Conservation (phyloP, 2,329 filamentous ascomycete genomes). For the Volutella citrinella region DNA sequence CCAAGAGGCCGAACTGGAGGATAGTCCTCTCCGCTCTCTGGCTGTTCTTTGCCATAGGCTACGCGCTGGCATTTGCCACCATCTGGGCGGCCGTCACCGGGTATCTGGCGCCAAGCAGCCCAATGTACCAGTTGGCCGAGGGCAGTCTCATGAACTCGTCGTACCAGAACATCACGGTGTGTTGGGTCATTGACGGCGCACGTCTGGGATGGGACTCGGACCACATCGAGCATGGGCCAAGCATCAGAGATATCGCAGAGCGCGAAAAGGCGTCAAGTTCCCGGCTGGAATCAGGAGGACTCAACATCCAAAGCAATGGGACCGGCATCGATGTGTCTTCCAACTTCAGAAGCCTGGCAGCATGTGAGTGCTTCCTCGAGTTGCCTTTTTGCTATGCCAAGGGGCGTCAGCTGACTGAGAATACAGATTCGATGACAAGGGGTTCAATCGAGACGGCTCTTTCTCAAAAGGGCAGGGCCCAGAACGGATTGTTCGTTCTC, state of each 20-base stretch:
- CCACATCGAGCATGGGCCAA: neutral
- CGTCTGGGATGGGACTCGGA: constrained; percentile 1
- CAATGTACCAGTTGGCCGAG: constrained; percentile 1
- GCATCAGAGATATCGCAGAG: neutral
- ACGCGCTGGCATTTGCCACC: neutral
- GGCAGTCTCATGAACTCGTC: neutral
- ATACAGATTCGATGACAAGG: no score
- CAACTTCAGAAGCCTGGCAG: no score
- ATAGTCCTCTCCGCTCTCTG: neutral
- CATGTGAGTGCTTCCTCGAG: no score
- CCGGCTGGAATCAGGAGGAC: no score
- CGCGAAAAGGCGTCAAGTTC: no score
- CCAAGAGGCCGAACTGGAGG: neutral
- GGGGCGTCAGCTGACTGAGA: no score
- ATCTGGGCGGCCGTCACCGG: constrained; percentile 1
- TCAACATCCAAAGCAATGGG: no score
- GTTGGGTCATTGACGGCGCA: constrained; percentile 2
- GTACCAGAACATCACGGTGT: neutral
- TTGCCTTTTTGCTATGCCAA: no score
- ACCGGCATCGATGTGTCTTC: no score
- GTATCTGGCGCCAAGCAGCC: neutral
- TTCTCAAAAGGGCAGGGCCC: no score
- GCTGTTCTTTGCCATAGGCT: neutral
- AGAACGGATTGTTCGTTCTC: no score
- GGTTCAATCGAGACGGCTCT: no score